Evolutionary conservation across 176 grass and related monocot genomes (phyloP).

Genomic region (Bolboschoenus planiculmis): DNA sequence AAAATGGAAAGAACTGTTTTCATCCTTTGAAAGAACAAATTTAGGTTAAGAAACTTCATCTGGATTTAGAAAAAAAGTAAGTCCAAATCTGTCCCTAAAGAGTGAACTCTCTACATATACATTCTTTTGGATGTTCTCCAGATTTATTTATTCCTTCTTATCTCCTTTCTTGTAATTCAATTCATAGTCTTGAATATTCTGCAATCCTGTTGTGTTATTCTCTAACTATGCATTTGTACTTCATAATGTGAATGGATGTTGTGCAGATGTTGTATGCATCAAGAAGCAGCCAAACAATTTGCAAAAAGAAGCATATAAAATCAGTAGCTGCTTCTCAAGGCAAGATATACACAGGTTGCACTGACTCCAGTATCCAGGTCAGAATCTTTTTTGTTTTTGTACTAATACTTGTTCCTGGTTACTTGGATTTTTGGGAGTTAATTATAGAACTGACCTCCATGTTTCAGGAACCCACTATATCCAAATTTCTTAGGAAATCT

Average conservation of each 20-base stretch:
- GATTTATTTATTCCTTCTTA: background rate
- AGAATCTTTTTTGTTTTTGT: conserved; percentile 21
- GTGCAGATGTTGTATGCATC: conserved; percentile 65
- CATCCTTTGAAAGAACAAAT: background rate
- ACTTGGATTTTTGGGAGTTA: background rate
- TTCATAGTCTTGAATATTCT: background rate
- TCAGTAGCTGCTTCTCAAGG: conserved; percentile 61
- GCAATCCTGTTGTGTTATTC: background rate
- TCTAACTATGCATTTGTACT: conserved; percentile 12
- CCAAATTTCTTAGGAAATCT: background rate
- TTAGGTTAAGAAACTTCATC: background rate
- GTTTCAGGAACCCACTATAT: background rate
- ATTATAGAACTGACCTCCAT: background rate
- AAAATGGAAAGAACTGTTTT: background rate
- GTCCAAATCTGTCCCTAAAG: background rate
- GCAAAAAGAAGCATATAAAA: conserved; percentile 77
- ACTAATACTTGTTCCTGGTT: background rate
- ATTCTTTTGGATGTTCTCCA: background rate
- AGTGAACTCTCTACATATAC: background rate
- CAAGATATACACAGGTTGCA: conserved; percentile 86
- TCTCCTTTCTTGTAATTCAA: background rate
- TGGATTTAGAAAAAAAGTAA: background rate
- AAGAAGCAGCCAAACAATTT: conserved; percentile 66
- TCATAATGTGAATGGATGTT: conserved; percentile 3
- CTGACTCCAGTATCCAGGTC: conserved; percentile 89